Percentiles rank a stretch among this genome's conserved stretches.
These are phyloP conservation scores for Chamaenerion angustifolium DNA, from an alignment of 345 rosid genomes.

Conservation along the genomic window DNA sequence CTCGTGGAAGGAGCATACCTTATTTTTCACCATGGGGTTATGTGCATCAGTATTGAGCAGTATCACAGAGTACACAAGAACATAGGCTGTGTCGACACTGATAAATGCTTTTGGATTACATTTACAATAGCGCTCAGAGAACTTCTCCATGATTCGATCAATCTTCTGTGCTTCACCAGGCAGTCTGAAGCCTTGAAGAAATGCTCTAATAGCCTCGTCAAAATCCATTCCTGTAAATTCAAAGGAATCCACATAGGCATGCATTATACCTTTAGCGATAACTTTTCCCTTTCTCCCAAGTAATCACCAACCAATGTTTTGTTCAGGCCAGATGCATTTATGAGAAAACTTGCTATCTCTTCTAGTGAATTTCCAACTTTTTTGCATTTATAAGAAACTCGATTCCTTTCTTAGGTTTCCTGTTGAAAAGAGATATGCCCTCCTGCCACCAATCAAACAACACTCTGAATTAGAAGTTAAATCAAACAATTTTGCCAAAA, in stretches of 20 bases:
- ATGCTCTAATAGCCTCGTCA: too few species aligned
- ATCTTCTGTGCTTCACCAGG: too few species aligned
- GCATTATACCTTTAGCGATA: constrained; percentile 91
- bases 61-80: constrained; percentile 93
- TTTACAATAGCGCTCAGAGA: too few species aligned
- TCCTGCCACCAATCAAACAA: too few species aligned
- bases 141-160: too few species aligned
- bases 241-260: constrained; percentile 87
- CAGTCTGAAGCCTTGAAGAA: too few species aligned
- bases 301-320: too few species aligned
- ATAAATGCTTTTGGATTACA: constrained; percentile 85
- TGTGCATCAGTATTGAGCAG: constrained; percentile 97
- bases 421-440: constrained; percentile 90
- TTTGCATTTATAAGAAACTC: constrained; percentile 85
- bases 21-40: constrained; percentile 89
- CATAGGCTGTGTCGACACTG: constrained; percentile 94
- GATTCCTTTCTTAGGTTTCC: constrained; percentile 91
- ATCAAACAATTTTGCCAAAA: too few species aligned
- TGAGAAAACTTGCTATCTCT: constrained; percentile 84
- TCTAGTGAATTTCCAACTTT: constrained; percentile 89
- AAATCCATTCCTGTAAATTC: constrained; percentile 71
- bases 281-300: too few species aligned
- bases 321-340: too few species aligned
- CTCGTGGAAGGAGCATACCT: constrained; percentile 35
- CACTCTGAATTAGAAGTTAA: too few species aligned